Conservation (phyloP, 257 asterid genomes). For the Solanum pennellii region DNA sequence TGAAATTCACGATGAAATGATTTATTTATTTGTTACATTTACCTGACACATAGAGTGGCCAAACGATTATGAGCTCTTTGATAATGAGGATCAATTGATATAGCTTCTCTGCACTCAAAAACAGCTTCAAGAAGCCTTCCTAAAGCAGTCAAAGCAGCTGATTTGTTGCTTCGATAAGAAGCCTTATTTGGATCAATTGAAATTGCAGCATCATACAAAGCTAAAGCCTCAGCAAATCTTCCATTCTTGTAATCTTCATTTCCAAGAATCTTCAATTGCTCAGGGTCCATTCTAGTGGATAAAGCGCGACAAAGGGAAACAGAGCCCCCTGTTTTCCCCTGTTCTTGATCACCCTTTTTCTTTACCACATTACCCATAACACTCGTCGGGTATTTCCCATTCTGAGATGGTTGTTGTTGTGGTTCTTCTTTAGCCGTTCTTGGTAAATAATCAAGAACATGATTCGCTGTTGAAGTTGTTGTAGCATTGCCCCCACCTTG, state of each 20-base stretch:
- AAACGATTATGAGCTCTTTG: slow-evolving; percentile 81
- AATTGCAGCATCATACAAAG: slow-evolving; percentile 87
- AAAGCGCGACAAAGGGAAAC: slow-evolving; percentile 67
- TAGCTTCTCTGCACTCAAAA: slow-evolving; percentile 79
- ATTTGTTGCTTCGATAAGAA: slow-evolving; percentile 87
- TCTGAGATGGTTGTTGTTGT: not conserved
- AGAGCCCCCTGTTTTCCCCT: slow-evolving; percentile 19
- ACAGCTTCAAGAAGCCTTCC: slow-evolving; percentile 94
- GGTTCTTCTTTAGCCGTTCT: slow-evolving; percentile 25
- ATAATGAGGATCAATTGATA: slow-evolving; percentile 55
- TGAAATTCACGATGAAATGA: not conserved
- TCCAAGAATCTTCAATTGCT: slow-evolving; percentile 77
- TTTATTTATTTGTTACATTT: not conserved
- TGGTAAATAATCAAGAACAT: slow-evolving; percentile 20
- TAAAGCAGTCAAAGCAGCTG: slow-evolving; percentile 86
- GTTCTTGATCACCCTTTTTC: slow-evolving; percentile 26
- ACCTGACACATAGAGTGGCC: slow-evolving; percentile 67
- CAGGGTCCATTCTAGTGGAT: slow-evolving; percentile 91
- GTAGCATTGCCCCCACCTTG: slow-evolving; percentile 12
- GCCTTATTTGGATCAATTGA: slow-evolving; percentile 88
- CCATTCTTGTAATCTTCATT: slow-evolving; percentile 95
- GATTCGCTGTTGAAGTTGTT: slow-evolving; percentile 2
- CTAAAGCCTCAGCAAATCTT: slow-evolving; percentile 80
- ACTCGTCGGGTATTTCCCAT: slow-evolving; percentile 27
- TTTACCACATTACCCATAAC: slow-evolving; percentile 43